Percentiles rank a stretch among this genome's conserved stretches.
Evolutionary conservation across 768 basidiomycete genomes (phyloP).

Genomic region (Termitomyces bulborhizus): DNA sequence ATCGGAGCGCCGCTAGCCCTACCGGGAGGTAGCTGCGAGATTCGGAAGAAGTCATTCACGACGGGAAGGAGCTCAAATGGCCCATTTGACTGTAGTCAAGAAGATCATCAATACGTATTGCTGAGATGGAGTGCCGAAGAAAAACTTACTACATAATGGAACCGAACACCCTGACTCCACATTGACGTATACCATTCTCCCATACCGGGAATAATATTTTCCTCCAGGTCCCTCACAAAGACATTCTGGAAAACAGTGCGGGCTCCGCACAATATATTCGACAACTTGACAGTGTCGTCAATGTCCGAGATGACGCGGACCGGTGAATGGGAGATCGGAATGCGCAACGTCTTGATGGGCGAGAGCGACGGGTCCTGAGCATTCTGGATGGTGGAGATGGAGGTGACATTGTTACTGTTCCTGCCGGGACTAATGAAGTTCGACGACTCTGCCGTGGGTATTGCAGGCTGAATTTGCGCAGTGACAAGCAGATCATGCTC

Average conservation of each 20-base stretch:
- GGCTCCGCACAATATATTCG: constrained; percentile 74
- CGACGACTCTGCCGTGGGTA: constrained; percentile 5
- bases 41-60: constrained; percentile 65
- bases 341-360: constrained; percentile 24
- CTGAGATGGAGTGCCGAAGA: background rate
- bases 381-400: background rate
- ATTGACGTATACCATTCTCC: constrained; percentile 68
- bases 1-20: constrained; percentile 1
- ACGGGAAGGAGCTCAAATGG: constrained; percentile 83
- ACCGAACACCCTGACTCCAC: constrained; percentile 67
- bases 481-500: constrained; percentile 53
- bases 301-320: constrained; percentile 88
- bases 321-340: constrained; percentile 54
- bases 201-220: constrained; percentile 80
- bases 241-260: constrained; percentile 85
- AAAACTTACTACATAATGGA: constrained; percentile 83
- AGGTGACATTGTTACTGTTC: background rate
- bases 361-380: background rate
- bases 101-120: background rate
- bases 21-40: constrained; percentile 67
- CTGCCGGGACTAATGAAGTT: background rate
- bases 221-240: constrained; percentile 79
- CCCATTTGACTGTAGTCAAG: constrained; percentile 58
- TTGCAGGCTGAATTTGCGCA: constrained; percentile 43
- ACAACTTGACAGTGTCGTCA: constrained; percentile 86